Percentiles rank a stretch among this genome's conserved stretches.
Evolutionary conservation across 2,329 filamentous ascomycete genomes (phyloP).

Genomic region (Pseudovirgaria hyperparasitica): DNA sequence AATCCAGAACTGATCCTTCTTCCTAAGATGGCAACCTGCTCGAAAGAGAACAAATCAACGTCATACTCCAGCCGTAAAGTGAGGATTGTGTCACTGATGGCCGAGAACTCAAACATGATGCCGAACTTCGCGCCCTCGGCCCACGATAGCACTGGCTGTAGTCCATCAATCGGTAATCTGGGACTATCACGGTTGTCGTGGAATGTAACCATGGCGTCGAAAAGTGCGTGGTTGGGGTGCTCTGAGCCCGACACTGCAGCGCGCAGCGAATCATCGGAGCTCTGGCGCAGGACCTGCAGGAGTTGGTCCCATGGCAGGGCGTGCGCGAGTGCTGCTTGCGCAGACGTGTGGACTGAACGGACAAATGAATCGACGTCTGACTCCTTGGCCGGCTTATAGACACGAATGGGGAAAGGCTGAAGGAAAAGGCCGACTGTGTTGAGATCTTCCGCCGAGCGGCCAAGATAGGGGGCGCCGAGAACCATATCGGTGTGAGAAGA

Average conservation of each 20-base stretch:
- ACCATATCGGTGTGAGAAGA: conserved; percentile 13
- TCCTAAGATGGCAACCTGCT: background rate
- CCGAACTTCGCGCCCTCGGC: conserved; percentile 12
- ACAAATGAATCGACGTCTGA: conserved; percentile 3
- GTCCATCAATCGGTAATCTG: conserved; percentile 5
- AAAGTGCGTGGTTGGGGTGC: conserved; percentile 6
- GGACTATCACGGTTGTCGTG: conserved; percentile 6
- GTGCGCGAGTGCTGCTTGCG: conserved; percentile 14
- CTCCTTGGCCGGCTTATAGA: conserved; percentile 3
- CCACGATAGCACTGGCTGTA: conserved; percentile 5
- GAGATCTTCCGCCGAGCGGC: conserved; percentile 12
- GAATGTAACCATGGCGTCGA: conserved; percentile 14
- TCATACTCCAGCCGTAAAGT: conserved; percentile 8
- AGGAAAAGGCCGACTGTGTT: conserved; percentile 17
- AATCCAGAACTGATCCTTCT: background rate
- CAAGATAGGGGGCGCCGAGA: conserved; percentile 16
- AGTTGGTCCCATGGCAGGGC: conserved; percentile 19
- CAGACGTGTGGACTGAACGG: conserved; percentile 9
- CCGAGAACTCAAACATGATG: conserved; percentile 11
- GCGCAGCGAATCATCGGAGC: background rate
- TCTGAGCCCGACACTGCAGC: too few species aligned
- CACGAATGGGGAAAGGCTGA: conserved; percentile 16
- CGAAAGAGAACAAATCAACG: conserved; percentile 1
- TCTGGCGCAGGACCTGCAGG: conserved; percentile 8
- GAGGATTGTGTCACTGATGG: background rate